phyloP scores from a whole-genome alignment of 345 rosid genomes.

The Theobroma cacao region DNA sequence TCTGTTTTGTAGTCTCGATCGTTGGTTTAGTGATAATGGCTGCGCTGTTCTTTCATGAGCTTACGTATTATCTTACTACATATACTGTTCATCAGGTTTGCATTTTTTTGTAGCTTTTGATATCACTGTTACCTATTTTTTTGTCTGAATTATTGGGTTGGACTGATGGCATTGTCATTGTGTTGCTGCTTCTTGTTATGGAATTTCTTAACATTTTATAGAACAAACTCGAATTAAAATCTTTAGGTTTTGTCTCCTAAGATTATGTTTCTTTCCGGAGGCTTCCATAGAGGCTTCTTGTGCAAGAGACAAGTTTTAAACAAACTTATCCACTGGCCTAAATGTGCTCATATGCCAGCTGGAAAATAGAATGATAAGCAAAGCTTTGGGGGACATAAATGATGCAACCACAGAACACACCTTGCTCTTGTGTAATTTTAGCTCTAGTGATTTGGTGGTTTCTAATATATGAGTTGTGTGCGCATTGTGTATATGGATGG shows the following conservation, averaged over 20 bases:
- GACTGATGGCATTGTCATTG: background rate
- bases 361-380: background rate
- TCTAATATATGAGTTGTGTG: background rate
- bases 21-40: slow-evolving; percentile 85
- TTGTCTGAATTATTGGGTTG: slow-evolving; percentile 1
- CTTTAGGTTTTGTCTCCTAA: background rate
- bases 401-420: background rate
- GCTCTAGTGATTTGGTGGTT: background rate
- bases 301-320: background rate
- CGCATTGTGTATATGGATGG: background rate
- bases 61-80: slow-evolving; percentile 70
- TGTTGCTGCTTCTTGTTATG: background rate
- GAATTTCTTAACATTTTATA: background rate
- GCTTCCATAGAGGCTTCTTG: background rate
- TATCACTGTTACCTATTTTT: background rate
- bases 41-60: slow-evolving; percentile 85
- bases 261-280: background rate
- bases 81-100: slow-evolving; percentile 90
- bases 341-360: background rate
- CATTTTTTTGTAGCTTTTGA: background rate
- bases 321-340: background rate
- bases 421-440: background rate
- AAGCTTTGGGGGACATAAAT: background rate
- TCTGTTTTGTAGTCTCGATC: slow-evolving; percentile 62
- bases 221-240: background rate